Base-by-base conservation (phyloP, 202 grass and related monocot species). In the Eragrostis tef region DNA sequence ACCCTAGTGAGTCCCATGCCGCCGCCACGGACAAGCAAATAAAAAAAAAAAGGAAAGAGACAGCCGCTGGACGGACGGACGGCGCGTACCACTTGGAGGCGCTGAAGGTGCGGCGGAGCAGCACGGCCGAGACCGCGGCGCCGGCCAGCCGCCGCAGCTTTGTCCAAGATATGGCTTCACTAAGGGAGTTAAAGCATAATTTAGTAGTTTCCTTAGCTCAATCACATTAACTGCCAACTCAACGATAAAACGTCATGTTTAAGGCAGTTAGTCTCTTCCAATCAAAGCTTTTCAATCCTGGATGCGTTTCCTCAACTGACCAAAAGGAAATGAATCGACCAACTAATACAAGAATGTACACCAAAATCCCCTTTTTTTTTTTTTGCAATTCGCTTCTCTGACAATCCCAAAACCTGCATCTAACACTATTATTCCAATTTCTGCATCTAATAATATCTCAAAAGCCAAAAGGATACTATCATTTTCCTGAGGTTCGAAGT, bases 21-120 rank as follows among this genome's bases (percentile, higher is more conserved):
- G 57, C 5, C 67, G 31, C 13, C 9, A 15, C 46, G 5, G n/a
- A 39, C 34, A 39, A n/a, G n/a, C n/a, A 39, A 9, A 27, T 4
- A 29, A 61, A 17, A 57, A 36, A 6, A 44, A 70, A 0, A 8
- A 9, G 22, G 6, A 6, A 3, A 6, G 25, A 39, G 15, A 6
- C 9, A 31, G 29, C 2, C 29, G 29, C 29, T 31, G 13, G 21
- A 17, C 1, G 11, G 14, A 17, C 5, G 34, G 4, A 0, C 12
- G 11, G 49, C 11, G 24, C 64, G 14, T 15, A 98, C 95, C 95
- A 94, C 80, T 98, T 98, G 70, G 95, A 93, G 7, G 90, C n/a
- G 86, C 91, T 91, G 95, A 98, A 98, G 71, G 92, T 19, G 54
- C 88, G 67, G 73, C 77, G 85, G 71, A n/a, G n/a, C n/a, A n/a